Conservation (phyloP, 169 alveolate species). For the Plasmodium malariae region DNA sequence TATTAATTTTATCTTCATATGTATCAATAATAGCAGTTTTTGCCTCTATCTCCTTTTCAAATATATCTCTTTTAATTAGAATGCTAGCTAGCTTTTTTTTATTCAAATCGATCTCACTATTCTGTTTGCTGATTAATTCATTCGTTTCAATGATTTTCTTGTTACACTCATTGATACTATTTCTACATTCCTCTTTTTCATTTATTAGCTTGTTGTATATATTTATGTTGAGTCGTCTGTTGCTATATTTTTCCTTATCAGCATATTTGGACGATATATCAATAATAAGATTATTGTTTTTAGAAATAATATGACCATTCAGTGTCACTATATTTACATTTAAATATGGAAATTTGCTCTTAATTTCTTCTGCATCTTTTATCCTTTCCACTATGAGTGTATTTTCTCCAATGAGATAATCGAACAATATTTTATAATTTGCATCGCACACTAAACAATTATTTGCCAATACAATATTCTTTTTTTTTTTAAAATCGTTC, state of each 20-base stretch:
- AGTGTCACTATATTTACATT: conserved; percentile 51
- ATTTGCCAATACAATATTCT: conserved; percentile 44
- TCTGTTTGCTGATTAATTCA: conserved; percentile 22
- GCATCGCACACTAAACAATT: conserved; percentile 60
- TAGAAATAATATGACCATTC: conserved; percentile 51
- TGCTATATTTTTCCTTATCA: conserved; percentile 26
- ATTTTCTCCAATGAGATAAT: conserved; percentile 41
- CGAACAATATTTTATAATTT: conserved; percentile 25
- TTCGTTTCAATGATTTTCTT: conserved; percentile 35
- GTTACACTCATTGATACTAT: conserved; percentile 10
- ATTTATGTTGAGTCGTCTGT: conserved; percentile 14
- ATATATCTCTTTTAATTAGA: conserved; percentile 21
- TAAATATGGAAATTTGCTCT: conserved; percentile 22
- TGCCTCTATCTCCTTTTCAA: conserved; percentile 51
- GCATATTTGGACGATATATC: conserved; percentile 27
- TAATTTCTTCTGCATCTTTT: conserved; percentile 55
- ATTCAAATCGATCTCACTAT: conserved; percentile 35
- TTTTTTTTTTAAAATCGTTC: conserved; percentile 32
- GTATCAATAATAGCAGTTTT: conserved; percentile 3
- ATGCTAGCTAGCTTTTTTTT: conserved; percentile 41
- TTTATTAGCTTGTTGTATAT: conserved; percentile 32
- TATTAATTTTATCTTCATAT: conserved; percentile 32
- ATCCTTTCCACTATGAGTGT: conserved; percentile 32
- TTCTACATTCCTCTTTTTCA: conserved; percentile 46
- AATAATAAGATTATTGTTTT: conserved; percentile 45